Evolutionary conservation across 169 alveolate genomes (phyloP).

Genomic region (Toxoplasma gondii): DNA sequence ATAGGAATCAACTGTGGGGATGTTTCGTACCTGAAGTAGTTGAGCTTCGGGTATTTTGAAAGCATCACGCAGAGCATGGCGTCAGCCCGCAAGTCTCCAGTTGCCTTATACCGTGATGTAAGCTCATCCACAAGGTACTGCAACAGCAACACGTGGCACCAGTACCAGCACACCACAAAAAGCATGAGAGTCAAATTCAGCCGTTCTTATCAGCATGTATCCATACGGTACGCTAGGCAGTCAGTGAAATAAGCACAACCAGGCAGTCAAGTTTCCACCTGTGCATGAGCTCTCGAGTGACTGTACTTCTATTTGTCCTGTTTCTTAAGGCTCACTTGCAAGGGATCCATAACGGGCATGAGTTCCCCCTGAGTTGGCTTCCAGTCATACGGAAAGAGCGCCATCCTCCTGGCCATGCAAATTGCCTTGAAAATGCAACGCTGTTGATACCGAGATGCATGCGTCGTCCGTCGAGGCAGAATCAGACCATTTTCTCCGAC

Average conservation of each 20-base stretch:
- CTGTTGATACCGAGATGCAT: constrained; percentile 84
- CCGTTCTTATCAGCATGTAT: neutral
- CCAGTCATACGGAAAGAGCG: constrained; percentile 84
- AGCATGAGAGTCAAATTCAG: neutral
- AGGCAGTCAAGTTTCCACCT: neutral
- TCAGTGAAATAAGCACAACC: no score
- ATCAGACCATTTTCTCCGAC: constrained; percentile 84
- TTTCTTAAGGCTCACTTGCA: constrained; percentile 25
- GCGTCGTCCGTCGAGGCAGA: constrained; percentile 81
- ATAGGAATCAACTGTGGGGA: neutral
- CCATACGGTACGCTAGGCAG: no score
- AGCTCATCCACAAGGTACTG: constrained; percentile 83
- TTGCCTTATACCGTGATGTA: constrained; percentile 74
- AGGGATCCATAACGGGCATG: constrained; percentile 85
- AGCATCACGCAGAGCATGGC: constrained; percentile 81
- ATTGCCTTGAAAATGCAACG: constrained; percentile 82
- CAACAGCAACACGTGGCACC: neutral
- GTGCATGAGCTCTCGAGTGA: neutral
- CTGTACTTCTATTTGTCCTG: neutral
- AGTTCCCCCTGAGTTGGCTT: constrained; percentile 79
- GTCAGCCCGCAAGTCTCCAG: constrained; percentile 80
- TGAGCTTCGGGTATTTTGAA: constrained; percentile 76
- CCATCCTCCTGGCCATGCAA: constrained; percentile 83
- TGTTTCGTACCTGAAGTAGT: constrained; percentile 71
- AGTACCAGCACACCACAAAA: neutral